Evolutionary conservation across 2,329 filamentous ascomycete species (phyloP).

Genomic region (Paracamarosporium sp.): DNA sequence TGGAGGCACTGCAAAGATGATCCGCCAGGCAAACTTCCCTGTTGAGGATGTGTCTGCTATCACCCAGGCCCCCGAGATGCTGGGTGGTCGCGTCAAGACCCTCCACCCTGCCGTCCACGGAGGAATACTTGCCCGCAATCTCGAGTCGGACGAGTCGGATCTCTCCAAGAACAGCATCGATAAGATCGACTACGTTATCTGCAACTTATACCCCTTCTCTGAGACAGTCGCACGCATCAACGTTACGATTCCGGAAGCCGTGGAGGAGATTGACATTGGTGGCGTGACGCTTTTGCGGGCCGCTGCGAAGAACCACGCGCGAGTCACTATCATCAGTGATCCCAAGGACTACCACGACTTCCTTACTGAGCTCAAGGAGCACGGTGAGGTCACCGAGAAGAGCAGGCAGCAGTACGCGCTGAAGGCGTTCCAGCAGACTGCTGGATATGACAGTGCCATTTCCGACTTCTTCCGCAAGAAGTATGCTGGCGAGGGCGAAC

Average conservation of each 20-base stretch:
- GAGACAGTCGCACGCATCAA: conserved; percentile 97
- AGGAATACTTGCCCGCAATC: conserved; percentile 90
- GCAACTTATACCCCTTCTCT: conserved; percentile 99
- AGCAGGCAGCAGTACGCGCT: conserved; percentile 90
- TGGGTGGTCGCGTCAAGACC: conserved; percentile 90
- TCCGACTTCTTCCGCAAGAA: conserved; percentile 97
- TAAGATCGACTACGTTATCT: conserved; percentile 64
- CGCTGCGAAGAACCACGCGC: conserved; percentile 95
- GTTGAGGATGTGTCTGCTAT: conserved; percentile 99
- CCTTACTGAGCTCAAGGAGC: conserved; percentile 80
- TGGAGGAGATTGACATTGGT: conserved; percentile 97
- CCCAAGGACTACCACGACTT: conserved; percentile 94
- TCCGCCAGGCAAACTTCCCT: conserved; percentile 91
- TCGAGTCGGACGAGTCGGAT: conserved; percentile 96
- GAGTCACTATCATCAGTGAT: conserved; percentile 95
- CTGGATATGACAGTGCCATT: conserved; percentile 94
- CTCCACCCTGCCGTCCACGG: conserved; percentile 87
- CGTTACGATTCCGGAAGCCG: conserved; percentile 93
- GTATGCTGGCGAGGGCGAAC: conserved; percentile 84
- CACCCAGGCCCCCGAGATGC: conserved; percentile 93
- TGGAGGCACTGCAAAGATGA: conserved; percentile 94
- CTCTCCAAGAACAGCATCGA: conserved; percentile 62
- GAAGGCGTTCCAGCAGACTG: conserved; percentile 98
- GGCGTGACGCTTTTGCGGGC: conserved; percentile 96
- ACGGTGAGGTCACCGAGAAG: conserved; percentile 83